These are phyloP conservation scores for Phytophthora capsici DNA, from an alignment of 352 stramenopile genomes.

Conservation along the genomic window DNA sequence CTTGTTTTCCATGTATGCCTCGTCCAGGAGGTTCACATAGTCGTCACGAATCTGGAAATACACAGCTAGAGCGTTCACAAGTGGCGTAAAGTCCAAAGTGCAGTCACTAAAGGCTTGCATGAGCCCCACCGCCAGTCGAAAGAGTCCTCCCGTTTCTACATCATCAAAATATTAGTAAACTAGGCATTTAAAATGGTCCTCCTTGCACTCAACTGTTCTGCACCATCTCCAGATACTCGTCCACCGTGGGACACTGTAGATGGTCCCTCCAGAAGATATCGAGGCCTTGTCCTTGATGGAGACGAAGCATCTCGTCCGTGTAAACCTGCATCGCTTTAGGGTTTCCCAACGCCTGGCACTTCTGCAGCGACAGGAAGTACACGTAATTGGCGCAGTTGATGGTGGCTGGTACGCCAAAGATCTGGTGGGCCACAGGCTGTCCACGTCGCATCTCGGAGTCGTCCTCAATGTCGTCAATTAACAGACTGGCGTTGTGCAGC, in stretches of 20 bases:
- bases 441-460: conserved; percentile 95
- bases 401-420: conserved; percentile 96
- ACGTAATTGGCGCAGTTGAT: conserved; percentile 99
- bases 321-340: conserved; percentile 90
- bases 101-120: conserved; percentile 91
- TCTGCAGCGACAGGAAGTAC: conserved; percentile 96
- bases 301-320: conserved; percentile 94
- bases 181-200: neutral
- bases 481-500: conserved; percentile 96
- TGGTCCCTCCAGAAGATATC: conserved; percentile 96
- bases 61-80: conserved; percentile 95
- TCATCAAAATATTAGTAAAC: neutral
- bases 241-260: conserved; percentile 88
- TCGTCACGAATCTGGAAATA: conserved; percentile 99
- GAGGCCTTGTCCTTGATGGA: conserved; percentile 96
- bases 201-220: conserved; percentile 87
- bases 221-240: conserved; percentile 95
- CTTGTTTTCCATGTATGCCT: conserved; percentile 98
- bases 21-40: conserved; percentile 96
- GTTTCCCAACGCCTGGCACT: conserved; percentile 89
- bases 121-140: conserved; percentile 95
- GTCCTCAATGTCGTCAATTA: conserved; percentile 99
- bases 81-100: conserved; percentile 78
- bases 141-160: conserved; percentile 95
- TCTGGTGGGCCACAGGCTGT: conserved; percentile 94